Evolutionary conservation across 225 moss, liverwort and hornwort genomes (phyloP).

Genomic region (Neckera pumila): DNA sequence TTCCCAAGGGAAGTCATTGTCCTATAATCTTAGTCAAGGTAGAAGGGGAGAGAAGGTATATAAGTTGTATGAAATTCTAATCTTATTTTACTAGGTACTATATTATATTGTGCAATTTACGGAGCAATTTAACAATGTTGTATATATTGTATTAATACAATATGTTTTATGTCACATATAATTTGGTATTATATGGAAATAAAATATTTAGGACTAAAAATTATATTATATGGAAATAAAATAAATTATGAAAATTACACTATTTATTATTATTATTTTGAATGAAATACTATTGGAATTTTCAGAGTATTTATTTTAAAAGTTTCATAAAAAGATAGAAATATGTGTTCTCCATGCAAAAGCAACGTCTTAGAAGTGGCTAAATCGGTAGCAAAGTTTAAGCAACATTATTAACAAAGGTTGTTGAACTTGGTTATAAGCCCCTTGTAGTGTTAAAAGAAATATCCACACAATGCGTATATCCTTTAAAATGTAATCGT

Average conservation of each 20-base stretch:
- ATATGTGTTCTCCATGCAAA: background rate
- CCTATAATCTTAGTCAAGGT: background rate
- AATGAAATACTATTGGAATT: no score
- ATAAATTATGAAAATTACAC: no score
- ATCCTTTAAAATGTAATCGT: background rate
- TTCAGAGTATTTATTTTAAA: accelerated
- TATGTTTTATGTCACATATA: no score
- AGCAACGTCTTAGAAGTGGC: background rate
- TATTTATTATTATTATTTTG: no score
- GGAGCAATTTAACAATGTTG: no score
- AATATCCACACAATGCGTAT: background rate
- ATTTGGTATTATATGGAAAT: background rate
- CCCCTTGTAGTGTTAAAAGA: background rate
- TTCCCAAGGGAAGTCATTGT: background rate
- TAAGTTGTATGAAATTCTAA: background rate
- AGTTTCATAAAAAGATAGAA: background rate
- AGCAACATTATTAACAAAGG: accelerated
- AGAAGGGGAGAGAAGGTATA: background rate
- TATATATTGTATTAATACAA: no score
- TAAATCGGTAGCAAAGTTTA: background rate
- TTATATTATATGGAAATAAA: no score
- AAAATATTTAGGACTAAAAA: background rate
- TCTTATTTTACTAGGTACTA: no score
- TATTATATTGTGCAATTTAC: no score
- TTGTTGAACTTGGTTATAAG: background rate